Evolutionary conservation across 441 rosid genomes (phyloP).

Genomic region (Erodium moschatum): DNA sequence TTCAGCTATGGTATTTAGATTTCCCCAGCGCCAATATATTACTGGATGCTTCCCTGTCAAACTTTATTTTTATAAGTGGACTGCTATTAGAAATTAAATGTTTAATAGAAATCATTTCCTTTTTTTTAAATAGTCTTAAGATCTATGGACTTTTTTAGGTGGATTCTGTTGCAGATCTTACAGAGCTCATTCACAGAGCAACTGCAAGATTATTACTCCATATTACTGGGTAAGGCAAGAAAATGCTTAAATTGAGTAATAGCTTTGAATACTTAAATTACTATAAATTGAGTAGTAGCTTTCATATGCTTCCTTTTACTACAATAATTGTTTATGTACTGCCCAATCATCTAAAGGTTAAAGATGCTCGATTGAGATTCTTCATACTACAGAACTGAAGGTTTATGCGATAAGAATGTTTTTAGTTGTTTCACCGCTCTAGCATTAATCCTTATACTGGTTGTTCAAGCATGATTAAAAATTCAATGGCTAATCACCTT

Average conservation of each 20-base stretch:
- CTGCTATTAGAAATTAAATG: slow-evolving; percentile 9
- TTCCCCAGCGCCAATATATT: neutral
- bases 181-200: slow-evolving; percentile 67
- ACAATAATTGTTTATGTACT: neutral
- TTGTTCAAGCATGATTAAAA: neutral
- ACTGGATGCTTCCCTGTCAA: neutral
- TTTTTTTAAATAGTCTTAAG: slow-evolving; percentile 5
- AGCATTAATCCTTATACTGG: neutral
- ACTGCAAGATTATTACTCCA: slow-evolving; percentile 86
- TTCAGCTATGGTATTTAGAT: neutral
- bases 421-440: neutral
- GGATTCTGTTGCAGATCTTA: slow-evolving; percentile 75
- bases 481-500: slow-evolving; percentile 17
- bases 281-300: neutral
- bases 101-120: neutral
- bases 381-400: neutral
- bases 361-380: neutral
- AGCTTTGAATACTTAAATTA: neutral
- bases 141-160: slow-evolving; percentile 45
- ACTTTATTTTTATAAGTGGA: slow-evolving; percentile 4
- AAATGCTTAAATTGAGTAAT: neutral
- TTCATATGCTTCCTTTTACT: neutral
- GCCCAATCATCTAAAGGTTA: neutral
- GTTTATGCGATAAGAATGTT: neutral
- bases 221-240: slow-evolving; percentile 64